Conservation (phyloP, 805 yeast species). For the Komagataella pastoris region DNA sequence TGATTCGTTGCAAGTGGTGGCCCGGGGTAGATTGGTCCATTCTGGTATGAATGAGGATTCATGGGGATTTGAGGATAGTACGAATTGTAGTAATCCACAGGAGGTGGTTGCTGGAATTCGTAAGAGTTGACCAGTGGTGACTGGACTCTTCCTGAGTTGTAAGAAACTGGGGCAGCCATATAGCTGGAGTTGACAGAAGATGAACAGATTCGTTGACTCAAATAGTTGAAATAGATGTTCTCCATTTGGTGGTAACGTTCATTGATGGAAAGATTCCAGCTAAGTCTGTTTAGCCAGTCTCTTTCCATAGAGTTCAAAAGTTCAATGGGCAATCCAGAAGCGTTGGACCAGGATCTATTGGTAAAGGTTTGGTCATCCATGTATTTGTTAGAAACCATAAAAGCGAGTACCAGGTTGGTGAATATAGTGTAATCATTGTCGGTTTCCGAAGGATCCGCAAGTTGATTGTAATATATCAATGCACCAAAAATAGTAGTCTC, state of each 20-base stretch:
- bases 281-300: conserved; percentile 23
- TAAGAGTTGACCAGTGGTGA: not conserved
- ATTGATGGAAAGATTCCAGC: conserved; percentile 15
- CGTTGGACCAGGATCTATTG: conserved; percentile 90
- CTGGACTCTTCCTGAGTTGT: not conserved
- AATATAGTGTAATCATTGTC: conserved; percentile 27
- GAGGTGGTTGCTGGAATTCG: not conserved
- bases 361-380: conserved; percentile 96
- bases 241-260: not conserved
- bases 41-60: not conserved
- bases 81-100: not conserved
- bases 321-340: conserved; percentile 64
- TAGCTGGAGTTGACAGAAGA: not conserved
- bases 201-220: not conserved
- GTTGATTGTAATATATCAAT: conserved; percentile 56
- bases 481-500: conserved; percentile 70
- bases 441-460: conserved; percentile 22
- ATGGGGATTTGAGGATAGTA: not conserved
- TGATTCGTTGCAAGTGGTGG: not conserved
- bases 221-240: not conserved
- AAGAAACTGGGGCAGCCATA: not conserved
- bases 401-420: conserved; percentile 47
- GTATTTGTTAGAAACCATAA: conserved; percentile 83
- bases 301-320: conserved; percentile 57
- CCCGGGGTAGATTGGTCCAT: not conserved